phyloP scores from a whole-genome alignment of 768 basidiomycete genomes.

The Cystobasidium onofrii region DNA sequence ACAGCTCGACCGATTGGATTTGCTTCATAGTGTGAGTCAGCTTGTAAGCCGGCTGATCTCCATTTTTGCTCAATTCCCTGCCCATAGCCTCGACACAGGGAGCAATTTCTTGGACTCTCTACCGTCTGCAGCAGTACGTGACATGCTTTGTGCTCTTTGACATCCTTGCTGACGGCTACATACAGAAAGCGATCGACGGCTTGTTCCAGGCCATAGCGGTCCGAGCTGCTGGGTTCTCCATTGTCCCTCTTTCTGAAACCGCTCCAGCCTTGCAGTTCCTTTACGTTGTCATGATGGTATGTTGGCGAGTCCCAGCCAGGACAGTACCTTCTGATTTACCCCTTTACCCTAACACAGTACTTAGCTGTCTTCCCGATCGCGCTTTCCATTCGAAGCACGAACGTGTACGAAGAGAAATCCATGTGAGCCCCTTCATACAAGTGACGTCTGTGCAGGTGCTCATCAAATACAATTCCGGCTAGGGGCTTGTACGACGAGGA shows the following conservation, averaged over 20 bases:
- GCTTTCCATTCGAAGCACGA: constrained; percentile 62
- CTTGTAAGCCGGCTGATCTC: constrained; percentile 73
- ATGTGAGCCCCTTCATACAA: constrained; percentile 57
- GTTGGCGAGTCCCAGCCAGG: too few species aligned
- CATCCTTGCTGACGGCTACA: background rate
- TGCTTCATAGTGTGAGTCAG: constrained; percentile 60
- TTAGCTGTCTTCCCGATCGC: constrained; percentile 45
- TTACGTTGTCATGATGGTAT: constrained; percentile 87
- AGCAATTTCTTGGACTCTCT: constrained; percentile 54
- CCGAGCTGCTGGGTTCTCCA: constrained; percentile 75
- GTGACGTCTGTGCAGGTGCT: too few species aligned
- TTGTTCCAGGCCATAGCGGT: constrained; percentile 69
- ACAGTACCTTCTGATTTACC: too few species aligned
- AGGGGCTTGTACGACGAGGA: constrained; percentile 40
- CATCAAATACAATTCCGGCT: background rate
- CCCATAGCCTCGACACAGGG: constrained; percentile 24
- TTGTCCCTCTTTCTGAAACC: constrained; percentile 63
- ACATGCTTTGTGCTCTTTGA: background rate
- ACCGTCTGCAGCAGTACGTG: constrained; percentile 48
- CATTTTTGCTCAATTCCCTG: background rate
- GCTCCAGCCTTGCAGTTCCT: constrained; percentile 88
- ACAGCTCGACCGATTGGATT: constrained; percentile 64
- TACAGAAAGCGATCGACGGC: constrained; percentile 58
- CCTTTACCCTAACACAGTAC: constrained; percentile 42
- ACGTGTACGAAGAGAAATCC: constrained; percentile 78